These are phyloP conservation scores for Aspergillus sp. DNA, from an alignment of 2,329 filamentous ascomycete genomes.

Conservation along the genomic window DNA sequence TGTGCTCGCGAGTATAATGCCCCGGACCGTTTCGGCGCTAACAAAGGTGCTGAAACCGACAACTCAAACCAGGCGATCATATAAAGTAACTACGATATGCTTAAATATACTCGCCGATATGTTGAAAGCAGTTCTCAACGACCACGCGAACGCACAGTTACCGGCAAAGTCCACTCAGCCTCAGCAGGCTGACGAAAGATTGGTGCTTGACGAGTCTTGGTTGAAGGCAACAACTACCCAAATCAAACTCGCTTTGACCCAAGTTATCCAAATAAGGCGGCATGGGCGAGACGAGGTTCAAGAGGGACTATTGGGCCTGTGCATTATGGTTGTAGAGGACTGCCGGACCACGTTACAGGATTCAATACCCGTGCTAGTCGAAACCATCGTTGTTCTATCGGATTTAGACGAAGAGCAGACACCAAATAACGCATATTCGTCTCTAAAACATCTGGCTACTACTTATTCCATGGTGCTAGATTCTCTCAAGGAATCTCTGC, in stretches of 20 bases:
- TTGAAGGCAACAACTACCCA: conserved; percentile 76
- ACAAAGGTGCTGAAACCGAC: conserved; percentile 72
- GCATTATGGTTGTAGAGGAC: conserved; percentile 72
- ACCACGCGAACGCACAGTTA: conserved; percentile 32
- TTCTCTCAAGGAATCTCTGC: conserved; percentile 67
- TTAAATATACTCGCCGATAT: conserved; percentile 57
- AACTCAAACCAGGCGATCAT: conserved; percentile 59
- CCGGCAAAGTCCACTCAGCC: conserved; percentile 21
- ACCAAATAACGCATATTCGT: conserved; percentile 34
- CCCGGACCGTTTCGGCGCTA: conserved; percentile 80
- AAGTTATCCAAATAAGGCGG: conserved; percentile 71
- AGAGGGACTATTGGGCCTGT: conserved; percentile 66
- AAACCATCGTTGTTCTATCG: conserved; percentile 73
- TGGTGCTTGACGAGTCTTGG: conserved; percentile 60
- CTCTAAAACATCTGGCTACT: conserved; percentile 60
- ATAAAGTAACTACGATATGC: conserved; percentile 63
- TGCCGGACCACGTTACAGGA: conserved; percentile 72
- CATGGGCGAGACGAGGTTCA: conserved; percentile 70
- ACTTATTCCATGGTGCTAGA: conserved; percentile 64
- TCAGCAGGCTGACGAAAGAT: conserved; percentile 35
- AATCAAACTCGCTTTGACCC: conserved; percentile 77
- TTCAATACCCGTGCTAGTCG: conserved; percentile 70
- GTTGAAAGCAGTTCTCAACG: conserved; percentile 48
- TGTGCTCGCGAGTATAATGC: conserved; percentile 81
- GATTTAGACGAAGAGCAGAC: conserved; percentile 49